These are phyloP conservation scores for Hsuehochloa calcarea DNA, from an alignment of 176 grass and related monocot species.

Conservation along the genomic window DNA sequence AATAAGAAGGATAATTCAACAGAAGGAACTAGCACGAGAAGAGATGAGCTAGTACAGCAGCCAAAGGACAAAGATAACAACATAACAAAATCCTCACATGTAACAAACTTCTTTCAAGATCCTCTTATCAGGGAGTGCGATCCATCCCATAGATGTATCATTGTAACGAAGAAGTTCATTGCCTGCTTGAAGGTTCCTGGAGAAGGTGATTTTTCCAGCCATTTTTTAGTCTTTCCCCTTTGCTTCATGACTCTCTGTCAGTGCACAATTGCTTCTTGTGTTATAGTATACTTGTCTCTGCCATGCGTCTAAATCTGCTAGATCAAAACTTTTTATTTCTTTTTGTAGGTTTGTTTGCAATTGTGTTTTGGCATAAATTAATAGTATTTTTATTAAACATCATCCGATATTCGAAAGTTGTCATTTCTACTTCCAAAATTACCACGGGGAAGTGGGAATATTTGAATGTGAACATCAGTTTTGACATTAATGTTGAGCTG, in stretches of 20 bases:
- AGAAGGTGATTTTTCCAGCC: conserved; percentile 53
- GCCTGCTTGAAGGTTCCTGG: conserved; percentile 89
- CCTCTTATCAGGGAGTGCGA: conserved; percentile 64
- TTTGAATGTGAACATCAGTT: background rate
- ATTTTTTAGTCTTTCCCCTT: background rate
- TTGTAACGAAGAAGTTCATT: conserved; percentile 63
- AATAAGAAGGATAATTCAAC: conserved; percentile 38
- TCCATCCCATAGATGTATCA: conserved; percentile 66
- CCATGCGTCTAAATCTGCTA: background rate
- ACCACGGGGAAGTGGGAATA: background rate
- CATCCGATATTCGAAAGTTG: background rate
- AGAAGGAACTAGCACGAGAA: conserved; percentile 23
- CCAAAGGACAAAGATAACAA: conserved; percentile 17
- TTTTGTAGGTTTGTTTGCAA: background rate
- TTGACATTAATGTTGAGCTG: background rate
- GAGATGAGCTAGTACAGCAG: conserved; percentile 28
- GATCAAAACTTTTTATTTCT: background rate
- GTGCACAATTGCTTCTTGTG: background rate
- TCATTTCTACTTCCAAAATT: conserved; percentile 12
- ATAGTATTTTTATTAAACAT: background rate
- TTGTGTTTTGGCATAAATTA: background rate
- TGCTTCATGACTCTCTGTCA: background rate
- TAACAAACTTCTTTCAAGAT: conserved; percentile 29
- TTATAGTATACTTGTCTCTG: background rate
- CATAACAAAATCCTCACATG: conserved; percentile 9